phyloP scores from a whole-genome alignment of 2,329 filamentous ascomycete species.

The Dissoconium aciculare region DNA sequence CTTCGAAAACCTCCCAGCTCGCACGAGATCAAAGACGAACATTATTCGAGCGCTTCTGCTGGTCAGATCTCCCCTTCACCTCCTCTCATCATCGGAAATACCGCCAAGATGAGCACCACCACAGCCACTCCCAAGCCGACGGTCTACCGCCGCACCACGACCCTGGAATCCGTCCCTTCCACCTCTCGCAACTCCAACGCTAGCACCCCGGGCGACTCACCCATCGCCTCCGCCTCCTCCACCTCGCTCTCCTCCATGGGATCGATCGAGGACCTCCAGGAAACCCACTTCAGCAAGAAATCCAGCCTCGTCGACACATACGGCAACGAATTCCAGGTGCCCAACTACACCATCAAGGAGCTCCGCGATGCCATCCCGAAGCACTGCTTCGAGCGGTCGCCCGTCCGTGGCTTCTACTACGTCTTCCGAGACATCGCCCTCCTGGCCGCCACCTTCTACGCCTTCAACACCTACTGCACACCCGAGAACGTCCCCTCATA shows the following conservation, averaged over 20 bases:
- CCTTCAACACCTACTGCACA: slow-evolving; percentile 82
- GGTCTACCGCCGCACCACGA: slow-evolving; percentile 30
- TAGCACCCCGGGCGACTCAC: slow-evolving; percentile 44
- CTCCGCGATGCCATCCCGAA: slow-evolving; percentile 93
- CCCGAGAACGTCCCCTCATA: slow-evolving; percentile 64
- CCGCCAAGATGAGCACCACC: slow-evolving; percentile 37
- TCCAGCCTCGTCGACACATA: slow-evolving; percentile 75
- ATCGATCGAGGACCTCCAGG: slow-evolving; percentile 44
- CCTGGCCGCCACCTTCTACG: slow-evolving; percentile 62
- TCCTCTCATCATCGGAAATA: too few species aligned
- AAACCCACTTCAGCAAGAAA: slow-evolving; percentile 26
- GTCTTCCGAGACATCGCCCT: slow-evolving; percentile 65
- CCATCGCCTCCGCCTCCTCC: slow-evolving; percentile 55
- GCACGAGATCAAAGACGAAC: too few species aligned
- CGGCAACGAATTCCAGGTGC: slow-evolving; percentile 85
- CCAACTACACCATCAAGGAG: slow-evolving; percentile 94
- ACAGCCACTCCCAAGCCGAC: slow-evolving; percentile 37
- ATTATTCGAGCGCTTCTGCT: too few species aligned
- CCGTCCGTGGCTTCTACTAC: slow-evolving; percentile 58
- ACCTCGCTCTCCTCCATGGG: slow-evolving; percentile 86
- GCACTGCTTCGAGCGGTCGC: slow-evolving; percentile 89
- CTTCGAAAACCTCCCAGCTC: too few species aligned
- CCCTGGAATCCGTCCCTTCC: slow-evolving; percentile 37
- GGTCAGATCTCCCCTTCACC: too few species aligned
- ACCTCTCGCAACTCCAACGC: slow-evolving; percentile 40